Percentiles rank a stretch among this genome's conserved stretches.
Evolutionary conservation across 345 rosid species (phyloP).

Genomic region (Pistacia atlantica): DNA sequence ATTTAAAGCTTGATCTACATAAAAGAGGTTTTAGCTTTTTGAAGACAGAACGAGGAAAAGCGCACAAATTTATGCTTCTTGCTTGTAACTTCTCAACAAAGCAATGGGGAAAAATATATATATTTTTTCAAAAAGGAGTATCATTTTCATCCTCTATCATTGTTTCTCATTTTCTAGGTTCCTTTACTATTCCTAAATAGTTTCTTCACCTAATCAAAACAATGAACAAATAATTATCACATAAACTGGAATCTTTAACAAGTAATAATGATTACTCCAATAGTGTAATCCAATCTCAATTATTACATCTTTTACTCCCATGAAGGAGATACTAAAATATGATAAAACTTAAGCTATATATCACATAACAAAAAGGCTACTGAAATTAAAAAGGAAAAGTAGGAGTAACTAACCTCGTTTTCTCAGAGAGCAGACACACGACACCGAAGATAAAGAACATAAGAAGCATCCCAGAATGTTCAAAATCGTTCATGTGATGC

Average conservation of each 20-base stretch:
- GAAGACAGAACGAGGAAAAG: background rate
- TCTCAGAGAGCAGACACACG: slow-evolving; percentile 66
- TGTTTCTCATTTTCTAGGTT: too few relatives aligned
- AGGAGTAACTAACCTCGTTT: slow-evolving; percentile 60
- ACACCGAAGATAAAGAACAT: slow-evolving; percentile 90
- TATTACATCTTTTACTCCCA: background rate
- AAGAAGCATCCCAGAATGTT: slow-evolving; percentile 95
- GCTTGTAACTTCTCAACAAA: background rate
- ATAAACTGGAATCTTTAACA: background rate
- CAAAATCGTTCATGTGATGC: slow-evolving; percentile 88
- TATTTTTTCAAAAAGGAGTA: too few relatives aligned
- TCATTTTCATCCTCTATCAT: background rate
- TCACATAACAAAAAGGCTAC: background rate
- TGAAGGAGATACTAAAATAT: background rate
- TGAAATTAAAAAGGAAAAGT: background rate
- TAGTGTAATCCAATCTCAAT: too few relatives aligned
- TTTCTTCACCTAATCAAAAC: background rate
- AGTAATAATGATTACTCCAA: background rate
- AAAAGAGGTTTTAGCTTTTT: background rate
- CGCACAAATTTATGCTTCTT: background rate
- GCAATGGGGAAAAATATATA: background rate
- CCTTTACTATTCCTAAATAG: background rate
- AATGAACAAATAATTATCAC: background rate
- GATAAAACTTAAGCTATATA: too few relatives aligned
- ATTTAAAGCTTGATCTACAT: background rate